Percentiles rank a stretch among this genome's conserved stretches.
Evolutionary conservation across 2,329 filamentous ascomycete genomes (phyloP).

Genomic region (Clathrospora elynae): DNA sequence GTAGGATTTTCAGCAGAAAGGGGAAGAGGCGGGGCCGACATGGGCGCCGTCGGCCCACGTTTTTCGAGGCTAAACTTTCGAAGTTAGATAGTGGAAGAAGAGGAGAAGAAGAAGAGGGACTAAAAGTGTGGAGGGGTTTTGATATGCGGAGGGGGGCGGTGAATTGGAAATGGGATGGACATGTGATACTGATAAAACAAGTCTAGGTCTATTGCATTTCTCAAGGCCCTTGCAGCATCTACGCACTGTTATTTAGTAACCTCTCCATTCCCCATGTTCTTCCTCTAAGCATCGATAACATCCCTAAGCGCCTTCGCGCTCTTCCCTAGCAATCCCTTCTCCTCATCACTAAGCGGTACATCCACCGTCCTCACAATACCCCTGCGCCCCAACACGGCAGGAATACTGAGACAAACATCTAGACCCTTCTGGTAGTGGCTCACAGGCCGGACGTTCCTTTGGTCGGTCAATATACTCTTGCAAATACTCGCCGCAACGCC

Average conservation of each 20-base stretch:
- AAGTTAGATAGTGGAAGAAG: too few relatives aligned
- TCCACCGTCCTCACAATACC: slow-evolving; percentile 18
- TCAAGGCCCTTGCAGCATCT: too few relatives aligned
- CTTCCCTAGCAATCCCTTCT: slow-evolving; percentile 14
- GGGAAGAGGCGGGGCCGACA: too few relatives aligned
- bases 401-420: slow-evolving; percentile 23
- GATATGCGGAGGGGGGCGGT: too few relatives aligned
- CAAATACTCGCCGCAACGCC: slow-evolving; percentile 26
- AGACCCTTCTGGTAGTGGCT: slow-evolving; percentile 22
- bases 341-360: slow-evolving; percentile 11
- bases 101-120: too few relatives aligned
- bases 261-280: slow-evolving; percentile 35
- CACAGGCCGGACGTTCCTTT: slow-evolving; percentile 19
- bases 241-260: too few relatives aligned
- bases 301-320: slow-evolving; percentile 23
- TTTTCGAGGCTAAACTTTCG: too few relatives aligned
- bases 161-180: neutral
- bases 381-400: slow-evolving; percentile 22
- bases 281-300: slow-evolving; percentile 10
- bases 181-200: neutral
- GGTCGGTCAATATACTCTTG: slow-evolving; percentile 20
- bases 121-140: too few relatives aligned
- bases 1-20: too few relatives aligned
- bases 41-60: too few relatives aligned
- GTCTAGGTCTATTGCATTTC: neutral